Evolutionary conservation across 768 basidiomycete genomes (phyloP).

Genomic region (Boletus eberwhitei): DNA sequence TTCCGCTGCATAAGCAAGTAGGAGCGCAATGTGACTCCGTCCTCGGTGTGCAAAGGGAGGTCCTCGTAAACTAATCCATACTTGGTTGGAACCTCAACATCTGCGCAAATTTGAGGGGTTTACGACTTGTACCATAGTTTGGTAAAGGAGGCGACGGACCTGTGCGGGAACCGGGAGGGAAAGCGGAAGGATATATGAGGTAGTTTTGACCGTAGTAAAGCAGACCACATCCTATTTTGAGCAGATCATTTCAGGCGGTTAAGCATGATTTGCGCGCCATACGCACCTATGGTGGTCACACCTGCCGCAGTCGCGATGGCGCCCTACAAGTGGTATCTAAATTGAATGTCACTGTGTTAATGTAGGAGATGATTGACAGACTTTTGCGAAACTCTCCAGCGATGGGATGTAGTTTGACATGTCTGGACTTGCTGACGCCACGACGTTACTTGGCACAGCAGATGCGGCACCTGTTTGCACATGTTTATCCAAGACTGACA

Average conservation of each 20-base stretch:
- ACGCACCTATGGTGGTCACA: conserved; percentile 52
- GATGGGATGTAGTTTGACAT: conserved; percentile 43
- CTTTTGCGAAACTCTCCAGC: conserved; percentile 45
- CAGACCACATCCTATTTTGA: conserved; percentile 56
- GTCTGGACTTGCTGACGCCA: neutral
- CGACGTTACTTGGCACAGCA: neutral
- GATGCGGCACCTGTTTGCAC: conserved; percentile 12
- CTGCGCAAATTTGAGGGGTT: conserved; percentile 33
- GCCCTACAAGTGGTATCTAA: conserved; percentile 36
- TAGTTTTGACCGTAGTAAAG: conserved; percentile 85
- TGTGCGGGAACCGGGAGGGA: conserved; percentile 74
- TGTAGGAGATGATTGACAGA: conserved; percentile 1
- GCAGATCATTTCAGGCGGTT: neutral
- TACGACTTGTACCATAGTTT: neutral
- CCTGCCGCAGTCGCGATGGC: conserved; percentile 55
- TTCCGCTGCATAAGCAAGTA: conserved; percentile 72
- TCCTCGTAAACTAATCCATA: conserved; percentile 75
- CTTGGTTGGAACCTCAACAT: conserved; percentile 68
- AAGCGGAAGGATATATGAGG: conserved; percentile 87
- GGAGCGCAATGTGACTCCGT: conserved; percentile 66
- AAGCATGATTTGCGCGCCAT: neutral
- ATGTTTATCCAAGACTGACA: conserved; percentile 8
- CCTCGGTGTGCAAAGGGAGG: conserved; percentile 66
- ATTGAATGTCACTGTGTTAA: neutral
- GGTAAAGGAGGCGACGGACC: conserved; percentile 41